Evolutionary conservation across 2,329 filamentous ascomycete genomes (phyloP), one percentile per base, ranked within the genome.

Genomic region (Claviceps arundinis): DNA sequence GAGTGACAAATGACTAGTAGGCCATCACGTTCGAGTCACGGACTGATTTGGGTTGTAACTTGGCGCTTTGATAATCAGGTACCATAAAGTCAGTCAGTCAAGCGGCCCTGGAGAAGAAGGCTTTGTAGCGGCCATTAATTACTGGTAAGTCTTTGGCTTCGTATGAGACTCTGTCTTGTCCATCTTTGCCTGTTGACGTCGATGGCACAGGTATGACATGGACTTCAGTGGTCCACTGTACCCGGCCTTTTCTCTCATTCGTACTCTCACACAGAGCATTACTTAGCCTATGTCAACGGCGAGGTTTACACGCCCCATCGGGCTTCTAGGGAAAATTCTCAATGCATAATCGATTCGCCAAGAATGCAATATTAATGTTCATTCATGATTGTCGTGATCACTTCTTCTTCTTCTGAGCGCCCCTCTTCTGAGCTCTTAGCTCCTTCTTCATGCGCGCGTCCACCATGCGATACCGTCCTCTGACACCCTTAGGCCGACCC

Each of bases 391-490:
- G 17, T 30, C 37, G 37, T 22, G 19, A 38, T 54, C 52, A 56
- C 53, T 53, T 52, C 47, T 57, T 58, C 73, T 80, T 84, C 71
- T 82, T 87, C 75, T 94, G 89, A 26, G 72, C 65, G 54, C 77
- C 64, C 61, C 90, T 80, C 81, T 95, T 95, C 69, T 91, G 77
- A 2, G 86, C 89, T 65, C 89, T 75, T 51, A 93, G 78, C 74
- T 97, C 93, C 82, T 96, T 97, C 81, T 96, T 96, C 82, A 96
- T 81, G 60, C 93, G 79, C 14, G 87, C 74, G 71, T 97, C 91
- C 51, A 98, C 91, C 76, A 98, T 95, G 76, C 95, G 95, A 68
- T 98, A 98, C 59, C 88, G 84, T 40, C 91, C 91, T 79, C 95
- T 96, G 24, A 95, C 89, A 54, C 91, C 93, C 67, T 82, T 85